Evolutionary conservation across 1,284 basidiomycete species (phyloP).

Genomic region (Agaricales sp.): DNA sequence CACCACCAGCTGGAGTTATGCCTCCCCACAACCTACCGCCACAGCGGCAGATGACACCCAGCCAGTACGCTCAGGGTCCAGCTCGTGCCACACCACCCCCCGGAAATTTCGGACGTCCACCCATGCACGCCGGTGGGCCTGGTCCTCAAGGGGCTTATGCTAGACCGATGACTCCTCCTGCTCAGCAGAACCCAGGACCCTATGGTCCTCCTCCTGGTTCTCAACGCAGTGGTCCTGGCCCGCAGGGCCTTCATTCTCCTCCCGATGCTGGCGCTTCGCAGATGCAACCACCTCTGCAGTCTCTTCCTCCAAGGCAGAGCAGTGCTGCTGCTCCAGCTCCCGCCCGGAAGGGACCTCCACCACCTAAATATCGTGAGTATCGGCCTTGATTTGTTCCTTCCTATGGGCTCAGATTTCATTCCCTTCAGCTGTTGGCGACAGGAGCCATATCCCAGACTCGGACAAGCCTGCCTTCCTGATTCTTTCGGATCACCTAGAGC

Average conservation of each 20-base stretch:
- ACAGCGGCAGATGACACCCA: constrained; percentile 9
- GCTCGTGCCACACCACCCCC: no score
- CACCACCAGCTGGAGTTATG: constrained; percentile 14
- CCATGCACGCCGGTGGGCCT: no score
- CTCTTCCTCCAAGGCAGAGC: not conserved
- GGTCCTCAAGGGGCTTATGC: no score
- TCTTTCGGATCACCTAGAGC: no score
- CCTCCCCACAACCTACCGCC: no score
- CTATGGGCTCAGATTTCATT: constrained; percentile 7
- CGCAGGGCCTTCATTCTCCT: no score
- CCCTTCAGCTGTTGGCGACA: constrained; percentile 73
- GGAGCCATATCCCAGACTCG: constrained; percentile 78
- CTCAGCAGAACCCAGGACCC: not conserved
- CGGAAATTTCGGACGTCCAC: no score
- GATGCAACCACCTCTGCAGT: not conserved
- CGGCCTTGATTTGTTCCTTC: constrained; percentile 1
- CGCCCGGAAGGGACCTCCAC: constrained; percentile 33
- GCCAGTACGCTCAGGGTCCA: not conserved
- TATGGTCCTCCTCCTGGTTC: no score
- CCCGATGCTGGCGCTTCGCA: no score
- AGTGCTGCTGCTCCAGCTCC: constrained; percentile 18
- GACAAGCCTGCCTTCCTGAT: constrained; percentile 59
- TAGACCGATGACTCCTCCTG: no score
- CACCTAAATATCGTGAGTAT: constrained; percentile 79
- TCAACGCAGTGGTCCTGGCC: not conserved